Percentiles rank a stretch among this genome's conserved stretches.
Conservation (phyloP, 2,329 filamentous ascomycete species). For the Calonectria montana region DNA sequence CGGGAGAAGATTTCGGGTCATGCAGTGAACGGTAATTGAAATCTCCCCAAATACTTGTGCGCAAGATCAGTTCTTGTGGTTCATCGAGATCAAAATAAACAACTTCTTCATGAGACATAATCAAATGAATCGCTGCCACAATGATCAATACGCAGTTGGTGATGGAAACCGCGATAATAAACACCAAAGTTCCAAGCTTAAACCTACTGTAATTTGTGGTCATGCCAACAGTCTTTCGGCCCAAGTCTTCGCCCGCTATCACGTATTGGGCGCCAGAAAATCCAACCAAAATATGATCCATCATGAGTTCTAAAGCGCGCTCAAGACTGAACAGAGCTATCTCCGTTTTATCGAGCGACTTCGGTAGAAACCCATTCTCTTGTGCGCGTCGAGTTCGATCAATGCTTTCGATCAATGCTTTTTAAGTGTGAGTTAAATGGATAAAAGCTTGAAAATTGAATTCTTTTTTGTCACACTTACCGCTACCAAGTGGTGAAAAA, state of each 20-base stretch:
- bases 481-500: background rate
- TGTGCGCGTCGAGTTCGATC: background rate
- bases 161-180: background rate
- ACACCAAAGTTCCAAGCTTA: background rate
- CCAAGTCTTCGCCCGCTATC: background rate
- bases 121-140: background rate
- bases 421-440: background rate
- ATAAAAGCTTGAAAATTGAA: background rate
- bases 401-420: background rate
- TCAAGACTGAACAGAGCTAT: background rate
- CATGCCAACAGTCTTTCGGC: background rate
- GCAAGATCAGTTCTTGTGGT: background rate
- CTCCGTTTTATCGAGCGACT: background rate
- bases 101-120: background rate
- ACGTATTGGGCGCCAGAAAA: background rate
- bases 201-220: background rate
- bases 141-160: background rate
- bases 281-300: background rate
- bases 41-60: background rate
- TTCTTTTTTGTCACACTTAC: background rate
- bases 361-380: background rate
- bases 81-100: background rate
- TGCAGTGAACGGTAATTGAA: background rate
- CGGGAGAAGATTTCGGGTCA: no score
- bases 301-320: background rate